phyloP scores from a whole-genome alignment of 2,329 filamentous ascomycete species.

The Scedosporium dehoogii region DNA sequence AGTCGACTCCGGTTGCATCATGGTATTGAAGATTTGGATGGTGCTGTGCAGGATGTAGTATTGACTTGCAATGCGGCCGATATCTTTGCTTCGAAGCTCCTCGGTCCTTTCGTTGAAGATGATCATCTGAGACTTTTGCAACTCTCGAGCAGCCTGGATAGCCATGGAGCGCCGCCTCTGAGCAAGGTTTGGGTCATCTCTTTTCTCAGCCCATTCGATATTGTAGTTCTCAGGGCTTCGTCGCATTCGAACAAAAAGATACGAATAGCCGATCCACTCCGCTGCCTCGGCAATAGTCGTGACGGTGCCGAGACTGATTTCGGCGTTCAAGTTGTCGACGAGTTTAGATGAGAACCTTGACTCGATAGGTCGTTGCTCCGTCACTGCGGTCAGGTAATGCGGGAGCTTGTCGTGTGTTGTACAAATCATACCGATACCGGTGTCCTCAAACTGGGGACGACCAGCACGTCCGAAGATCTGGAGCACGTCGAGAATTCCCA shows the following conservation, averaged over 20 bases:
- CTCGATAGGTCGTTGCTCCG: constrained; percentile 92
- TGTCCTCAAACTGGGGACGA: constrained; percentile 94
- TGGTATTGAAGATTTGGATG: constrained; percentile 89
- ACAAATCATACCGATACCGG: constrained; percentile 95
- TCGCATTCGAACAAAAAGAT: constrained; percentile 94
- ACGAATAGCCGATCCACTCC: constrained; percentile 96
- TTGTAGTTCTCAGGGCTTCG: constrained; percentile 85
- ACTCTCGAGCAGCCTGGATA: constrained; percentile 74
- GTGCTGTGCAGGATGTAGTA: constrained; percentile 92
- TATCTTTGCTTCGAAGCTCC: constrained; percentile 86
- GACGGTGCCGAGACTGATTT: constrained; percentile 87
- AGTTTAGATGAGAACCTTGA: constrained; percentile 91
- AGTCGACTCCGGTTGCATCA: constrained; percentile 78
- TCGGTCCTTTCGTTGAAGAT: constrained; percentile 95
- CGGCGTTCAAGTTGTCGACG: constrained; percentile 93
- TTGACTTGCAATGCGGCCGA: constrained; percentile 93
- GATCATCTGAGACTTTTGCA: constrained; percentile 96
- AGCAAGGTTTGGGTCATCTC: constrained; percentile 80
- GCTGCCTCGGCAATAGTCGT: constrained; percentile 90
- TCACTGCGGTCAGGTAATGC: constrained; percentile 88
- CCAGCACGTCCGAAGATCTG: constrained; percentile 98
- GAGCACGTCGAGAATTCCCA: constrained; percentile 91
- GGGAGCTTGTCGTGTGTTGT: constrained; percentile 89
- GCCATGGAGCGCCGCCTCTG: constrained; percentile 76
- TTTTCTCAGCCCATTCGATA: constrained; percentile 86